A percentile compares a stretch with the other conserved stretches of the same genome.
Conservation (phyloP, 768 basidiomycete species). For the Boletus pseudopeckii region DNA sequence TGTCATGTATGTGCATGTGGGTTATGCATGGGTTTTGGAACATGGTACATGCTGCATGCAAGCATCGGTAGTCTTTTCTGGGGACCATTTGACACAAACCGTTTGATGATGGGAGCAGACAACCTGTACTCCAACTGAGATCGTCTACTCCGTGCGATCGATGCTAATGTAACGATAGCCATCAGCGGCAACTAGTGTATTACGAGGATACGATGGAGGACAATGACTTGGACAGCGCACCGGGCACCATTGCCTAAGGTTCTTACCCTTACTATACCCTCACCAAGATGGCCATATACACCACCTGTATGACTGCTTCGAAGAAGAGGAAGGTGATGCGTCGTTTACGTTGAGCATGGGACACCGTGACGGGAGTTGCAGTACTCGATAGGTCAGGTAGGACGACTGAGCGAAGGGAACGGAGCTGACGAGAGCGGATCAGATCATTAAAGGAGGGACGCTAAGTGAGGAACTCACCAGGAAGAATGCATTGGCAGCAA, state of each 20-base stretch:
- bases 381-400: constrained; percentile 68
- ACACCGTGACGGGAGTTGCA: constrained; percentile 52
- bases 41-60: neutral
- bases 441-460: neutral
- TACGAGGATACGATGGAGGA: neutral
- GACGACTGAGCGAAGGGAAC: constrained; percentile 88
- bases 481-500: constrained; percentile 91
- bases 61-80: neutral
- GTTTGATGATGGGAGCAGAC: neutral
- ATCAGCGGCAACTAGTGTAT: neutral
- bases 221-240: neutral
- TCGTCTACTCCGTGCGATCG: neutral
- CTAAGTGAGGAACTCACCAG: constrained; percentile 50
- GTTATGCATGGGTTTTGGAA: no score
- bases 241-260: neutral
- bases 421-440: constrained; percentile 57
- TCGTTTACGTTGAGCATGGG: constrained; percentile 75
- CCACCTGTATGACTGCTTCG: constrained; percentile 74
- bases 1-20: no score
- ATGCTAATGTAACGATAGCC: neutral
- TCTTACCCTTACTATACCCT: constrained; percentile 40
- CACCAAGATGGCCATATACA: constrained; percentile 85
- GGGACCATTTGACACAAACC: neutral
- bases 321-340: constrained; percentile 88
- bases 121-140: neutral